Conservation (phyloP, 208 protist species). For the Kentomonas sorsogonicus region DNA sequence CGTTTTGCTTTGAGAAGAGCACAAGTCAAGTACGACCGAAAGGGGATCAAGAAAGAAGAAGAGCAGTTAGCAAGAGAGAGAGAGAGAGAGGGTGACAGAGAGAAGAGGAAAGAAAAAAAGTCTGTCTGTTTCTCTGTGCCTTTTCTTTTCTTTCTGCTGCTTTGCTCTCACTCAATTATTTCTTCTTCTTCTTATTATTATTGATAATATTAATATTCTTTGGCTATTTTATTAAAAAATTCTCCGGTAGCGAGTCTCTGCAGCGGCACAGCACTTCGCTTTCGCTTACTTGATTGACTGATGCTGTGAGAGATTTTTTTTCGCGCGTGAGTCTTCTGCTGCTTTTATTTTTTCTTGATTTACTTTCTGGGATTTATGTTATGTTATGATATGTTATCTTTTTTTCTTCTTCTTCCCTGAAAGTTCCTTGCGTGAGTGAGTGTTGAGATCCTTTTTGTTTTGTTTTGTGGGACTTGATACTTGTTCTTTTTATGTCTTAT, state of each 20-base stretch:
- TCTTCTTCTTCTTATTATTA: too few species aligned
- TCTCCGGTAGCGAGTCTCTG: too few species aligned
- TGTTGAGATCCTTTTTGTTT: not conserved
- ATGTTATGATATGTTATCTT: not conserved
- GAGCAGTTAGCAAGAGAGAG: too few species aligned
- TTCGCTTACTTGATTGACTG: not conserved
- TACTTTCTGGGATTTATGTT: not conserved
- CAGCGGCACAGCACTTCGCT: not conserved
- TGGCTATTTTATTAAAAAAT: too few species aligned
- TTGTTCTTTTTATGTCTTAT: slow-evolving; percentile 7
- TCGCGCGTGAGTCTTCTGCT: not conserved
- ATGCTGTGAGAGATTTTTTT: slow-evolving; percentile 1
- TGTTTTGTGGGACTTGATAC: not conserved
- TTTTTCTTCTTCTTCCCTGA: not conserved
- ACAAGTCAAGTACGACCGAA: not conserved
- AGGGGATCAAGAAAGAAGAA: not conserved
- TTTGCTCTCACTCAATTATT: too few species aligned
- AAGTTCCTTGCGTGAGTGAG: not conserved
- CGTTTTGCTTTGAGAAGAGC: not conserved
- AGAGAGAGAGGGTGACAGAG: too few species aligned
- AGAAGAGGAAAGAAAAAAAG: slow-evolving; percentile 2
- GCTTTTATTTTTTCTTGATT: too few species aligned
- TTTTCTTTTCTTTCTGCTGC: slow-evolving; percentile 1
- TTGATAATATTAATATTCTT: too few species aligned
- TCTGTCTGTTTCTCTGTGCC: not conserved